Conservation (phyloP, 108 stramenopile species). For the Fragilariopsis cylindrus region DNA sequence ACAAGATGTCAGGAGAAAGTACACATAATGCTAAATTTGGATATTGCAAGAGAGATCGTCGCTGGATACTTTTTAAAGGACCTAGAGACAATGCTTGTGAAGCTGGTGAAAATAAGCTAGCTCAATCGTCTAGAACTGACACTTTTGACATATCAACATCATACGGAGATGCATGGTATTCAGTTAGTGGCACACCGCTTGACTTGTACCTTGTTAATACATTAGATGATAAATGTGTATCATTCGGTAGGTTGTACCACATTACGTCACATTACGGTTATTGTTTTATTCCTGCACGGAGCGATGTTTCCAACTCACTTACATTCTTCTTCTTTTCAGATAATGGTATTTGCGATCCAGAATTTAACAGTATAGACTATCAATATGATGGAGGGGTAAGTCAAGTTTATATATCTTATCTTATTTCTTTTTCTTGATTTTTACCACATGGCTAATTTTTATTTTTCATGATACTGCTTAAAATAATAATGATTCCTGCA, state of each 20-base stretch:
- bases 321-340: neutral
- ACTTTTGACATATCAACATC: neutral
- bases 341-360: neutral
- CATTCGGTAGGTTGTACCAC: neutral
- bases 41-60: neutral
- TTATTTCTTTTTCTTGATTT: no score
- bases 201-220: neutral
- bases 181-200: neutral
- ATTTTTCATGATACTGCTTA: no score
- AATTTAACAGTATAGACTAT: constrained; percentile 4
- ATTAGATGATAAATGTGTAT: neutral
- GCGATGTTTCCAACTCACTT: no score
- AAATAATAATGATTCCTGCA: no score
- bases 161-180: neutral
- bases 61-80: neutral
- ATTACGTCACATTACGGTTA: no score
- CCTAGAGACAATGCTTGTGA: neutral
- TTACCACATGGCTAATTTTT: no score
- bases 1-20: neutral
- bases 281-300: no score
- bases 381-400: constrained; percentile 12
- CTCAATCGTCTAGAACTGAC: neutral
- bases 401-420: no score
- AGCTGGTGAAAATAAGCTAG: neutral
- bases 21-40: neutral